phyloP scores from a whole-genome alignment of 305 asterid species.

The Solanum hybrid region DNA sequence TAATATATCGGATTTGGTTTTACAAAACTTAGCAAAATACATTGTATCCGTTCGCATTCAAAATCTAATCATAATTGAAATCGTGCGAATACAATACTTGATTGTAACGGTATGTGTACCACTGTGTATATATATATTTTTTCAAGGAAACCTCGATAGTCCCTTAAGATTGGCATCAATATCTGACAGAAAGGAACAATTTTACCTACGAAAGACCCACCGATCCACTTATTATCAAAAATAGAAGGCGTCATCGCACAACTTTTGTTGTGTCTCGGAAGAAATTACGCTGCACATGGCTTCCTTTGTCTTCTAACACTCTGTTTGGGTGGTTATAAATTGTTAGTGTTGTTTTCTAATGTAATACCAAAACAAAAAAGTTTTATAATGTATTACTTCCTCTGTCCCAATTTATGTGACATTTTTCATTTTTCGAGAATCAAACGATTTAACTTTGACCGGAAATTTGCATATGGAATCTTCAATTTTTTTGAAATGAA shows the following conservation, averaged over 20 bases:
- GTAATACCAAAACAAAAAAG: neutral
- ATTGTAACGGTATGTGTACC: neutral
- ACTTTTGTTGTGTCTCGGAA: neutral
- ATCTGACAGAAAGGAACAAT: neutral
- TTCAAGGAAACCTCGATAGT: neutral
- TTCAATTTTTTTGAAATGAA: too few species aligned
- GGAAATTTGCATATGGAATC: too few species aligned
- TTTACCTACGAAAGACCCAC: neutral
- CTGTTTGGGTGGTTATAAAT: neutral
- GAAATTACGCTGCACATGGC: neutral
- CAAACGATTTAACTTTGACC: too few species aligned
- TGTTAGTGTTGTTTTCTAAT: neutral
- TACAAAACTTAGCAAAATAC: neutral
- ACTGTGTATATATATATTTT: neutral
- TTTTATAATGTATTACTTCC: too few species aligned
- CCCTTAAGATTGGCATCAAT: neutral
- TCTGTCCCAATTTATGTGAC: too few species aligned
- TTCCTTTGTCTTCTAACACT: neutral
- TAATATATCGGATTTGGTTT: neutral
- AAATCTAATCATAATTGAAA: neutral
- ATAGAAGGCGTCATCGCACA: neutral
- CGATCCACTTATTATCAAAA: neutral
- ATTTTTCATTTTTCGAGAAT: too few species aligned
- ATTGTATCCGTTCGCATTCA: neutral
- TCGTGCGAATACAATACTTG: neutral